Evolutionary conservation across 805 yeast genomes (phyloP), one percentile per base, ranked within the genome.

Genomic region (Yamadazyma nakazawae): DNA sequence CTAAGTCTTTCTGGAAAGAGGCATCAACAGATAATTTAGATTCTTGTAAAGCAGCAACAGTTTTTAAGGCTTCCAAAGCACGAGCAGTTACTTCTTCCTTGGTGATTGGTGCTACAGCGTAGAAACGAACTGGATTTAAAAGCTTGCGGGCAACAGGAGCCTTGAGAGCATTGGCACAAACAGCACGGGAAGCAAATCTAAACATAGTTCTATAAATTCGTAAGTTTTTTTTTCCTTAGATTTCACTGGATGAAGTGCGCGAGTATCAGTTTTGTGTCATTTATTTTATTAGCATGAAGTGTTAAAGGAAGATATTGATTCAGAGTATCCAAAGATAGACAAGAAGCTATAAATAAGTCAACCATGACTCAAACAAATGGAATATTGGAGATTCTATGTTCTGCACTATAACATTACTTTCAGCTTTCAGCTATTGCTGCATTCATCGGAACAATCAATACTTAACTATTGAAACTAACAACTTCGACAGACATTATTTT

Each of bases 21-120:
- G 87, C 74, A 26, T 68, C 74, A 56, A 67, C 64, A 32, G 72
- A 46, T 44, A 72, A 61, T 50, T 64, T 68, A 42, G 75, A 68
- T 54, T 72, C 76, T 56, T 72, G 75, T 57, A 72, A 68, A 43
- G 76, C 70, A 39, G 75, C 70, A 47, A 74, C 76, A 42, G 79
- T 69, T 53, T 79, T 78, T 68, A 84, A 83, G 47, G 94, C 96
- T 59, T 85, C 88, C 52, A 85, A 72, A 45, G 94, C 86, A 71
- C 97, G 82, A 53, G 79, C 75, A 56, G 89, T 79, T 54, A 91
- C 91, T 63, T 88, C 97, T 35, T 83, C 86, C 63, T 82, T 80
- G 51, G 85, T 73, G 58, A 90, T 71, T 40, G 84, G 78, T 30
- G 87, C 78, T 46, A 76, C 82, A 44, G 85, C 79, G 71, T 84